Conservation (phyloP, 768 basidiomycete genomes). For the Hericium alpestre region DNA sequence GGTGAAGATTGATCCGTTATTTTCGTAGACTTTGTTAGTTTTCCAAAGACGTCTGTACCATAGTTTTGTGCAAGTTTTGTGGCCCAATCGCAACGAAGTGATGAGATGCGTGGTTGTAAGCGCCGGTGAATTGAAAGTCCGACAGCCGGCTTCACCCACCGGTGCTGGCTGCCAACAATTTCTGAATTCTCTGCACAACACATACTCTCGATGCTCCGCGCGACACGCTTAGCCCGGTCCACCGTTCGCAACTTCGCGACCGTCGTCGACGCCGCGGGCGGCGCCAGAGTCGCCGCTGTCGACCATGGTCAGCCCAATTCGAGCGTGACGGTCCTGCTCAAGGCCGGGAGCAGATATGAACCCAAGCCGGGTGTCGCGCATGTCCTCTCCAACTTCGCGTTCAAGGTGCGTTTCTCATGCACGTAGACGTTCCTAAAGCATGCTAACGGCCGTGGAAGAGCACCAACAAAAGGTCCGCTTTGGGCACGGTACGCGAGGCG, state of each 20-base stretch:
- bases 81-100: background rate
- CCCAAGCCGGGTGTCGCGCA: slow-evolving; percentile 83
- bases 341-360: slow-evolving; percentile 87
- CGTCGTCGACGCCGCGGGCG: slow-evolving; percentile 65
- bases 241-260: slow-evolving; percentile 65
- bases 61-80: no score
- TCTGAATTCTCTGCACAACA: background rate
- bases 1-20: no score
- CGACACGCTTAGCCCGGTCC: slow-evolving; percentile 6
- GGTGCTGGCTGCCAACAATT: background rate
- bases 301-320: slow-evolving; percentile 79
- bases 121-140: background rate
- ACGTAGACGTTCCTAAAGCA: background rate
- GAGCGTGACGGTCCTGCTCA: slow-evolving; percentile 81
- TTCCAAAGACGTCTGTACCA: no score
- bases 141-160: background rate
- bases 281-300: slow-evolving; percentile 70
- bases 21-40: no score
- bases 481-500: slow-evolving; percentile 84
- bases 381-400: slow-evolving; percentile 94
- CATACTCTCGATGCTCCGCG: slow-evolving; percentile 8
- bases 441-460: slow-evolving; percentile 41
- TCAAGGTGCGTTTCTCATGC: slow-evolving; percentile 62
- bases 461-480: slow-evolving; percentile 74
- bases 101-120: background rate